These are phyloP conservation scores for Avicennia marina DNA, from an alignment of 257 asterid species.

Conservation along the genomic window DNA sequence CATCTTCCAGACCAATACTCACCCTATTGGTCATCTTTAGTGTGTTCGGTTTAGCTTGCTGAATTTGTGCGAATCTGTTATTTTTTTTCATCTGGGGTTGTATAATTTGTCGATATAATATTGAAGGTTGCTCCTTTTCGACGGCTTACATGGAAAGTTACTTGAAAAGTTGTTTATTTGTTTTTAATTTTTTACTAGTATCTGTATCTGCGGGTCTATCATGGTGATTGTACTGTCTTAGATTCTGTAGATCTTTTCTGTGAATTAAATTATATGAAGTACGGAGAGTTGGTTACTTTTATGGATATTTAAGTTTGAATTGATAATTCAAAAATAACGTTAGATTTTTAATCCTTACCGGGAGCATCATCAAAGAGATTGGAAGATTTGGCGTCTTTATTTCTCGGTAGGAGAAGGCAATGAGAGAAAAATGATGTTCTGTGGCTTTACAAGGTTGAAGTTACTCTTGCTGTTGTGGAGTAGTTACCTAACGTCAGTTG, in stretches of 20 bases:
- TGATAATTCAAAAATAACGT: constrained; percentile 5
- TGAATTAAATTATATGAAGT: constrained; percentile 10
- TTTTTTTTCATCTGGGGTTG: no score
- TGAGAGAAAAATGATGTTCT: constrained; percentile 1
- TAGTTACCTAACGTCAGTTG: neutral
- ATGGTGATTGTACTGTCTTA: constrained; percentile 11
- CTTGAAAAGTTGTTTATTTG: constrained; percentile 24
- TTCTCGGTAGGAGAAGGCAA: constrained; percentile 1
- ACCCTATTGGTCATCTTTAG: no score
- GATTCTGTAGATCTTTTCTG: constrained; percentile 26
- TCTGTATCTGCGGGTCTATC: constrained; percentile 1
- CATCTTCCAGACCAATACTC: no score
- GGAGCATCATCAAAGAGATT: neutral
- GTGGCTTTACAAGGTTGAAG: constrained; percentile 1
- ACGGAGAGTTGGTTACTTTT: constrained; percentile 10
- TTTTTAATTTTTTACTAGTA: neutral
- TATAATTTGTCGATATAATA: constrained; percentile 36
- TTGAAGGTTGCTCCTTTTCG: constrained; percentile 38
- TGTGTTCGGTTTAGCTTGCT: no score
- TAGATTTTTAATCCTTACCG: constrained; percentile 7
- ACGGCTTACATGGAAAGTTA: constrained; percentile 28
- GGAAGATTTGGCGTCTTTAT: constrained; percentile 14
- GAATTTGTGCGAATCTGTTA: no score
- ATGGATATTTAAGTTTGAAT: constrained; percentile 9
- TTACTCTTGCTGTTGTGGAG: constrained; percentile 2